A percentile compares a stretch with the other conserved stretches of the same genome.
These are phyloP conservation scores for Fusarium euwallaceae DNA, from an alignment of 2,329 filamentous ascomycete genomes.

Conservation along the genomic window DNA sequence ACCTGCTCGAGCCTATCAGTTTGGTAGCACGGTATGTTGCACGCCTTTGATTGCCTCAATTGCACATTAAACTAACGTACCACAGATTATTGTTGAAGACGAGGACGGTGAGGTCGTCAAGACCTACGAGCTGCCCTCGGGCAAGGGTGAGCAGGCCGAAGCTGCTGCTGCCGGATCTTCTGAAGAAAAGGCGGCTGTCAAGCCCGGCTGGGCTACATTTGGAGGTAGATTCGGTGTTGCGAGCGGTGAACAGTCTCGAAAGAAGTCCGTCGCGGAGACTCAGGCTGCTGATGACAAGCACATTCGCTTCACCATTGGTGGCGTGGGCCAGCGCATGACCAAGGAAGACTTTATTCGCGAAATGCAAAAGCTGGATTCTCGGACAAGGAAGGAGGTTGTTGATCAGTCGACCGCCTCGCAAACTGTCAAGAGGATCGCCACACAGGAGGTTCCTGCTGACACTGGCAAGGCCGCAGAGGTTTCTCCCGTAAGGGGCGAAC, in stretches of 20 bases:
- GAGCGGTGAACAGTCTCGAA: conserved; percentile 54
- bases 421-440: conserved; percentile 64
- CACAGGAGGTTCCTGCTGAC: conserved; percentile 50
- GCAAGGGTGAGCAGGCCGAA: conserved; percentile 55
- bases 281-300: conserved; percentile 76
- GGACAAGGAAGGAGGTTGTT: conserved; percentile 68
- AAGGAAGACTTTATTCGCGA: conserved; percentile 84
- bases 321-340: conserved; percentile 80
- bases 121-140: conserved; percentile 79
- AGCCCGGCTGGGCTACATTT: conserved; percentile 67
- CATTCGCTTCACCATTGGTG: conserved; percentile 82
- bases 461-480: conserved; percentile 41
- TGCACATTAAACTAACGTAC: conserved; percentile 45
- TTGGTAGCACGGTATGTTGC: conserved; percentile 77
- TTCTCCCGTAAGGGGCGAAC: conserved; percentile 17
- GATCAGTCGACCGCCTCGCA: conserved; percentile 63
- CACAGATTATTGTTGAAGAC: conserved; percentile 86
- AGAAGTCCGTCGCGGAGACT: conserved; percentile 57
- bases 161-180: conserved; percentile 55
- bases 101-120: conserved; percentile 89
- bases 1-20: conserved; percentile 86
- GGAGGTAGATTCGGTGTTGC: conserved; percentile 36
- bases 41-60: background rate
- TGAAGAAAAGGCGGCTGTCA: conserved; percentile 54
- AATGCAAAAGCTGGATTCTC: conserved; percentile 78